Percentiles rank a stretch among this genome's conserved stretches.
phyloP scores from a whole-genome alignment of 305 asterid genomes.

The Ilex paraguariensis region DNA sequence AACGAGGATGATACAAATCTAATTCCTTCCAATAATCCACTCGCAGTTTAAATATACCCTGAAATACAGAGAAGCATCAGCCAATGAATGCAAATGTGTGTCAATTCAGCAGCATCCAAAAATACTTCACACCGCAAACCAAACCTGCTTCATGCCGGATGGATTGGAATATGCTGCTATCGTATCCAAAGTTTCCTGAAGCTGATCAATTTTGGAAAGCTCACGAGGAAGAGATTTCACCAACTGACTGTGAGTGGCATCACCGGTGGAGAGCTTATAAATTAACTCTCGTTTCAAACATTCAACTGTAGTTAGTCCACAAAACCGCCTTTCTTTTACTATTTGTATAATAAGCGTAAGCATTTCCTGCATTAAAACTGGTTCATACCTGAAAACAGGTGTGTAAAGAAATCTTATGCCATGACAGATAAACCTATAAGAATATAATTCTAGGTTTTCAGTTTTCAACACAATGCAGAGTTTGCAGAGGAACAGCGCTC shows the following conservation, averaged over 20 bases:
- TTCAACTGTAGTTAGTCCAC: slow-evolving; percentile 78
- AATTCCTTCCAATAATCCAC: slow-evolving; percentile 77
- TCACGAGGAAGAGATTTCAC: slow-evolving; percentile 88
- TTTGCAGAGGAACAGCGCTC: no score
- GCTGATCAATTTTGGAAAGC: slow-evolving; percentile 64
- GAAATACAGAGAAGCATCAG: slow-evolving; percentile 19
- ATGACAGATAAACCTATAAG: no score
- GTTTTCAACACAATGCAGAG: no score
- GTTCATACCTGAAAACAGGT: slow-evolving; percentile 62
- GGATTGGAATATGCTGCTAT: slow-evolving; percentile 92
- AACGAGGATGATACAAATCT: slow-evolving; percentile 94
- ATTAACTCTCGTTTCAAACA: slow-evolving; percentile 86
- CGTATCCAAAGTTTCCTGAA: slow-evolving; percentile 73
- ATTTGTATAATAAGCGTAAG: slow-evolving; percentile 81
- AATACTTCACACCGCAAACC: slow-evolving; percentile 15
- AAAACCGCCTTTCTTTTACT: slow-evolving; percentile 84
- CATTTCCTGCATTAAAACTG: slow-evolving; percentile 77
- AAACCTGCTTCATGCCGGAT: slow-evolving; percentile 94
- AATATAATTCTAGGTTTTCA: no score
- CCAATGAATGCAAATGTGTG: background rate
- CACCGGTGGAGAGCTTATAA: slow-evolving; percentile 75
- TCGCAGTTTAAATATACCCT: slow-evolving; percentile 93
- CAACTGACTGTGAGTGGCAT: slow-evolving; percentile 93
- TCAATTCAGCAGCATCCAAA: slow-evolving; percentile 4
- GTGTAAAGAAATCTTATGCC: background rate